Conservation (phyloP, 164 flowering plant species). For the Liriodendron chinense region DNA sequence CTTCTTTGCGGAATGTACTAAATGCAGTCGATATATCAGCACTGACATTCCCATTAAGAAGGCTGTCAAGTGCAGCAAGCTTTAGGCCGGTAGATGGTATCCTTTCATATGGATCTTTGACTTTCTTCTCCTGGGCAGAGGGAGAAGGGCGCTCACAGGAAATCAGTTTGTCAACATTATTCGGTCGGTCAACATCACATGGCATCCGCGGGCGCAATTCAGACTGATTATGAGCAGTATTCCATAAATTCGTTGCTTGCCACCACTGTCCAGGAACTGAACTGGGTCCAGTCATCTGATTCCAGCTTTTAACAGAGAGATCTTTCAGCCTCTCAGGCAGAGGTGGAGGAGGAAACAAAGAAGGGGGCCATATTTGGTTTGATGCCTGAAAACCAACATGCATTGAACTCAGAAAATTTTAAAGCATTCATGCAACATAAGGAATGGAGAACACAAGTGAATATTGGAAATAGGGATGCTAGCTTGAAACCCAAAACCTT, state of each 20-base stretch:
- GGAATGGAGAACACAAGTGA: neutral
- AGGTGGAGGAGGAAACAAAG: slow-evolving; percentile 32
- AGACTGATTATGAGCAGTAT: slow-evolving; percentile 36
- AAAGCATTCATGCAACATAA: neutral
- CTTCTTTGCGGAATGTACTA: slow-evolving; percentile 13
- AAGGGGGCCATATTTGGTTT: slow-evolving; percentile 59
- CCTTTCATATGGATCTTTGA: slow-evolving; percentile 45
- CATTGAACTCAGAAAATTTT: neutral
- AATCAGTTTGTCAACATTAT: slow-evolving; percentile 29
- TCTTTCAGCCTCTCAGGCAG: slow-evolving; percentile 59
- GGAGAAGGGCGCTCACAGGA: slow-evolving; percentile 31
- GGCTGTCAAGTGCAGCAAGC: slow-evolving; percentile 32
- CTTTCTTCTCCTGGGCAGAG: slow-evolving; percentile 39
- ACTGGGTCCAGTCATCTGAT: slow-evolving; percentile 50
- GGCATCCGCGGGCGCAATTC: slow-evolving; percentile 43
- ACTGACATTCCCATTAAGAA: slow-evolving; percentile 49
- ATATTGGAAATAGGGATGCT: neutral
- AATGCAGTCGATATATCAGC: slow-evolving; percentile 13
- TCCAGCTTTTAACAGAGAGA: slow-evolving; percentile 56
- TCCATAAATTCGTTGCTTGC: slow-evolving; percentile 54
- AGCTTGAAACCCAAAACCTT: neutral
- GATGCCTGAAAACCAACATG: slow-evolving; percentile 40
- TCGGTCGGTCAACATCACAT: slow-evolving; percentile 43
- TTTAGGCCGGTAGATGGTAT: slow-evolving; percentile 37
- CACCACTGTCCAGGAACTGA: slow-evolving; percentile 55